phyloP scores from a whole-genome alignment of 805 yeast species.

The Ogataea pignaliae region DNA sequence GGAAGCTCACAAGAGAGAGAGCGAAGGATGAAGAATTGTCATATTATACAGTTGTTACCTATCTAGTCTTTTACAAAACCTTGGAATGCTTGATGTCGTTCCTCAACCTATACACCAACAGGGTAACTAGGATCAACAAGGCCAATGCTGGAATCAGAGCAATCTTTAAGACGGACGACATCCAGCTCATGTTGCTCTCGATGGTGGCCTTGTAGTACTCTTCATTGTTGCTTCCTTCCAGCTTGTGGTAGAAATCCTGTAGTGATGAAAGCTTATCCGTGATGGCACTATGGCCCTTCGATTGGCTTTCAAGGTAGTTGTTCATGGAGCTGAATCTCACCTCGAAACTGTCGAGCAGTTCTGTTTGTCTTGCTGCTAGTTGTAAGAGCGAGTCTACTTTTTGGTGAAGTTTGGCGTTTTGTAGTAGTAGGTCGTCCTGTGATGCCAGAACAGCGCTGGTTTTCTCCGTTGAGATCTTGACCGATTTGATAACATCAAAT shows the following conservation, averaged over 20 bases:
- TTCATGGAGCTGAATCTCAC: slow-evolving; percentile 11
- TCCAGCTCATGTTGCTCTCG: slow-evolving; percentile 14
- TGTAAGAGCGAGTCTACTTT: slow-evolving; percentile 11
- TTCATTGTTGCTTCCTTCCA: slow-evolving; percentile 1
- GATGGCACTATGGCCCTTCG: slow-evolving; percentile 14
- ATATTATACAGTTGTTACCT: not conserved
- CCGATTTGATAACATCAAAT: slow-evolving; percentile 16
- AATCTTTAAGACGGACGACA: slow-evolving; percentile 17
- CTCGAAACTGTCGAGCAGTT: slow-evolving; percentile 13
- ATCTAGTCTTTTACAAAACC: slow-evolving; percentile 33
- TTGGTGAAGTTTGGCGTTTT: slow-evolving; percentile 9
- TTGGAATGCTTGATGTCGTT: slow-evolving; percentile 61
- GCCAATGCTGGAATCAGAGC: slow-evolving; percentile 35
- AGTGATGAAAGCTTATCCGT: slow-evolving; percentile 12
- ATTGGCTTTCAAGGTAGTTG: slow-evolving; percentile 16
- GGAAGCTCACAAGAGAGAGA: not conserved
- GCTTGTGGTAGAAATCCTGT: slow-evolving; percentile 10
- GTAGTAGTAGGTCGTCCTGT: slow-evolving; percentile 6
- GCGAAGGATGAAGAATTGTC: not conserved
- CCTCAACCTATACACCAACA: slow-evolving; percentile 50
- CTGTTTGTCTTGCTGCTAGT: slow-evolving; percentile 11
- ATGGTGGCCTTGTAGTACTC: slow-evolving; percentile 11
- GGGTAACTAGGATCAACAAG: slow-evolving; percentile 37
- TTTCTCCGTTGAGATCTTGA: slow-evolving; percentile 12
- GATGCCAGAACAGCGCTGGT: slow-evolving; percentile 3